Percentiles rank a stretch among this genome's conserved stretches.
Evolutionary conservation across 148 eudicot species (phyloP).

Genomic region (Drosera capensis): DNA sequence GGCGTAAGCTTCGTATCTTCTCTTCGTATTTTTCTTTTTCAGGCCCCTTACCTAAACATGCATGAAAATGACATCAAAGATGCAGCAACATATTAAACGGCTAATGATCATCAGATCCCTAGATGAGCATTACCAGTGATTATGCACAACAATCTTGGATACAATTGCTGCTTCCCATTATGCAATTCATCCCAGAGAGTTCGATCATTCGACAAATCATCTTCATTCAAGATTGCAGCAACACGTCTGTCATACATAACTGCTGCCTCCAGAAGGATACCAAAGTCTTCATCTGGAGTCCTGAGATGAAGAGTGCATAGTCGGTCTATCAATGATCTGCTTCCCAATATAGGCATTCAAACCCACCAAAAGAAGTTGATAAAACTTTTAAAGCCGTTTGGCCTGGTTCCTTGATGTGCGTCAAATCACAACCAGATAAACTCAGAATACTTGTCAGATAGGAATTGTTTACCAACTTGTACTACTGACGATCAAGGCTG

Average conservation of each 20-base stretch:
- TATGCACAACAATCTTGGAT: constrained; percentile 77
- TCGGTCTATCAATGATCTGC: too few relatives aligned
- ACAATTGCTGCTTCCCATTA: constrained; percentile 36
- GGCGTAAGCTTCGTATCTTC: constrained; percentile 65
- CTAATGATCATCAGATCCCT: not conserved
- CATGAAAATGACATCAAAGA: not conserved
- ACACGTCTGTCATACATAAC: constrained; percentile 95
- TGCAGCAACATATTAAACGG: not conserved
- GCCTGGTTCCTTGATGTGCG: too few relatives aligned
- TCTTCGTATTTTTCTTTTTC: constrained; percentile 83
- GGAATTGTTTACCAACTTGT: constrained; percentile 83
- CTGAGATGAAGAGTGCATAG: constrained; percentile 38
- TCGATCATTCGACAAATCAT: constrained; percentile 50
- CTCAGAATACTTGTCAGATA: too few relatives aligned
- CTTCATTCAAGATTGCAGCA: constrained; percentile 71
- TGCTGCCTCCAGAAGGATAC: constrained; percentile 93
- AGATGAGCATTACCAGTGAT: constrained; percentile 55
- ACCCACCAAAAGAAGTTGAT: not conserved
- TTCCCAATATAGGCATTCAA: not conserved
- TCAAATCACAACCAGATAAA: too few relatives aligned
- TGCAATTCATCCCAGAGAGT: constrained; percentile 43
- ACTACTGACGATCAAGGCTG: constrained; percentile 88
- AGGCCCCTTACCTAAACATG: constrained; percentile 77
- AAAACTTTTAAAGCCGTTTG: too few relatives aligned
- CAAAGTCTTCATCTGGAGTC: constrained; percentile 98